Conservation (phyloP, 768 basidiomycete species). For the Xerocomellus intermedius region DNA sequence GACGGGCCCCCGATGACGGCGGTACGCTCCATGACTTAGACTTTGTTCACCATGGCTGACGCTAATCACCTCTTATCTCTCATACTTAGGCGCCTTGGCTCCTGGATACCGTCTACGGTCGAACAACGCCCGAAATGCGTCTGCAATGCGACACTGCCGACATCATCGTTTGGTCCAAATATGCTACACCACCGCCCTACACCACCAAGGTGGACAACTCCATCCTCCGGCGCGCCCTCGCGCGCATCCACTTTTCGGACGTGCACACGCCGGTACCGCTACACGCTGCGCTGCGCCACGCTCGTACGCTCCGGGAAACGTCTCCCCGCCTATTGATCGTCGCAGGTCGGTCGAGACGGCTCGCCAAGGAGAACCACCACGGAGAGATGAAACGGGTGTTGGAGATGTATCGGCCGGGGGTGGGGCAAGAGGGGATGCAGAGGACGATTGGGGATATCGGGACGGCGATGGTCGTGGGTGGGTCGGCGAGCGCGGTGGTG, state of each 20-base stretch:
- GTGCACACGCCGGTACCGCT: conserved; percentile 57
- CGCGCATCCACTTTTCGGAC: conserved; percentile 64
- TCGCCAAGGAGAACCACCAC: conserved; percentile 69
- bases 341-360: conserved; percentile 70
- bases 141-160: conserved; percentile 86
- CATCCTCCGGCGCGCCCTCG: conserved; percentile 36
- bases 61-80: too few relatives aligned
- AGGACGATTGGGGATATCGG: conserved; percentile 89
- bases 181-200: conserved; percentile 36
- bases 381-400: conserved; percentile 65
- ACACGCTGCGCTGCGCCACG: conserved; percentile 50
- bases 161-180: conserved; percentile 69
- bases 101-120: conserved; percentile 72
- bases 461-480: conserved; percentile 67
- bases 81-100: conserved; percentile 39
- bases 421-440: conserved; percentile 40
- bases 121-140: conserved; percentile 57
- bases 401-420: conserved; percentile 35
- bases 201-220: background rate
- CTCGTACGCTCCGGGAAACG: conserved; percentile 24
- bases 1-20: background rate
- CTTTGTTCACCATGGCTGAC: background rate
- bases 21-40: background rate
- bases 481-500: conserved; percentile 52
- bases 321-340: conserved; percentile 56